Conservation (phyloP, 495 filamentous ascomycete genomes). For the Hyaloscypha variabilis region DNA sequence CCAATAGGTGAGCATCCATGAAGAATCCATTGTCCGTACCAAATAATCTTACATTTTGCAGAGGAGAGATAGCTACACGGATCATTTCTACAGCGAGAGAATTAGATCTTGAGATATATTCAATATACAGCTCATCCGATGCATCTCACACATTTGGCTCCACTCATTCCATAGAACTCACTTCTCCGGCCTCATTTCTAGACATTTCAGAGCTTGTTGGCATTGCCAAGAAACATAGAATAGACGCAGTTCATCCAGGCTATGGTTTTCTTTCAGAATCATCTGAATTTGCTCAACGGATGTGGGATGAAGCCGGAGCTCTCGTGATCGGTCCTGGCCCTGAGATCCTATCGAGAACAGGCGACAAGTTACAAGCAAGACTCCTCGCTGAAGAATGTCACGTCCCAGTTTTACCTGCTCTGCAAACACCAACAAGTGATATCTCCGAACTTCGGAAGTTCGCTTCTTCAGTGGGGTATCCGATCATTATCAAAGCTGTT, state of each 20-base stretch:
- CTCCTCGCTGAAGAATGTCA: constrained; percentile 53
- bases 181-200: constrained; percentile 53
- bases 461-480: constrained; percentile 48
- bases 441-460: constrained; percentile 45
- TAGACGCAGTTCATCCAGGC: constrained; percentile 63
- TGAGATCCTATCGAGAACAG: constrained; percentile 51
- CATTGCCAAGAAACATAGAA: constrained; percentile 47
- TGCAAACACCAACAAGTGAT: constrained; percentile 44
- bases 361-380: constrained; percentile 60
- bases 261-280: constrained; percentile 68
- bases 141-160: constrained; percentile 52
- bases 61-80: constrained; percentile 64
- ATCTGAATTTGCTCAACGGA: constrained; percentile 51
- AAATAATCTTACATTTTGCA: constrained; percentile 30
- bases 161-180: constrained; percentile 48
- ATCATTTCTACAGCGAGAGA: constrained; percentile 60
- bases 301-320: constrained; percentile 51
- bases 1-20: constrained; percentile 57
- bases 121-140: constrained; percentile 56
- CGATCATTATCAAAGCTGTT: constrained; percentile 60
- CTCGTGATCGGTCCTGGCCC: constrained; percentile 58
- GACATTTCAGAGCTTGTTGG: constrained; percentile 49
- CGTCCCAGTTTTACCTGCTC: constrained; percentile 56
- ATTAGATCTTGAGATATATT: constrained; percentile 53
- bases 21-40: too few relatives aligned